Base-by-base conservation (phyloP, 106 monocot genomes). In the Phalaenopsis aphrodite region DNA sequence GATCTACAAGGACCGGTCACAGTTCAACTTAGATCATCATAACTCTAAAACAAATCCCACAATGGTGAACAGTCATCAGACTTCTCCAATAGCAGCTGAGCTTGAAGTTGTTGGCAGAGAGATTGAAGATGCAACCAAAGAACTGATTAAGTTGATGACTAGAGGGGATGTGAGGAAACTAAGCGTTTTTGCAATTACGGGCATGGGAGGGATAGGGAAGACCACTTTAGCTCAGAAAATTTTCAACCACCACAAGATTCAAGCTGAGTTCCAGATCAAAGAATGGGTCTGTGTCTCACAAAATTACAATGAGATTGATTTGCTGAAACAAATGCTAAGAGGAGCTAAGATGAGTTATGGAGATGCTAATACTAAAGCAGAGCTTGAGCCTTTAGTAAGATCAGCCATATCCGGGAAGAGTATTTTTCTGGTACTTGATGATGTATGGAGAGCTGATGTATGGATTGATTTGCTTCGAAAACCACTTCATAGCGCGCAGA, bases 151-250 rank as follows among this genome's bases (percentile, higher is more conserved):
- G 5, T 42, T 49, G 19, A 18, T 84, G 16, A 19, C 52, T 23
- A 15, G 23, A 17, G 41, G 67, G 1, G 49, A 80, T 38, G 71
- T 76, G 19, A 56, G 75, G 45, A 82, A 61, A 41, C 0, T 23
- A 7, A 17, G 42, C 68, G 56, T 79, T 17, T 42, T 79, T 41
- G 82, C 82, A 9, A 82, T 88, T 55, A 84, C 82, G 11, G 88
- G 88, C 14, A 84, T 85, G 77, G 88, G 85, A 47, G 91, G 91
- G 2, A 81, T 86, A 2, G 88, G 90, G 4, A 91, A 88, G 82
- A 88, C 86, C 1, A 86, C 87, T 15, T 79, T 90, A 0, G 85
- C 87, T 61, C 85, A 85, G 48, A 86, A 86, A 55, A 72, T 84
- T 23, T 83, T 42, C 37, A 83, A 85, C 84, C 68, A 88, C 30